Conservation (phyloP, 495 filamentous ascomycete genomes). For the Penicillium maclennaniae region DNA sequence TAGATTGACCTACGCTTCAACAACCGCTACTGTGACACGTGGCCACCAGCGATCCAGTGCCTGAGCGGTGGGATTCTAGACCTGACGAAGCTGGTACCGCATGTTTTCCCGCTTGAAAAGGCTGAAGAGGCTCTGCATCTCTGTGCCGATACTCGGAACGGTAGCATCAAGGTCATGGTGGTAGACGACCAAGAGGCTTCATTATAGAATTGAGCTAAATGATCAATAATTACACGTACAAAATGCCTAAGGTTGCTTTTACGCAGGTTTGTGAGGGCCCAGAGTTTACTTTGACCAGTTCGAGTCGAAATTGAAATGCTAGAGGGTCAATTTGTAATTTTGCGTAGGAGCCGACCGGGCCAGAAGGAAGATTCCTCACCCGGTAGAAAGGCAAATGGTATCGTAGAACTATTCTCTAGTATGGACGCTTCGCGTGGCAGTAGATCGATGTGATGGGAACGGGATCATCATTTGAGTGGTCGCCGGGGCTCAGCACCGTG, state of each 20-base stretch:
- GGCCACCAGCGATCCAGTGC: conserved; percentile 53
- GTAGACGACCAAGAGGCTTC: conserved; percentile 48
- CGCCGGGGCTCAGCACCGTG: conserved; percentile 22
- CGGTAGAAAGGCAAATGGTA: neutral
- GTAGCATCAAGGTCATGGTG: conserved; percentile 58
- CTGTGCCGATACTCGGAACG: conserved; percentile 43
- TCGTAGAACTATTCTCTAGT: conserved; percentile 1
- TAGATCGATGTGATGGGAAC: conserved; percentile 27
- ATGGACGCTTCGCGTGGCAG: conserved; percentile 17
- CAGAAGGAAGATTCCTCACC: neutral
- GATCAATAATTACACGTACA: neutral
- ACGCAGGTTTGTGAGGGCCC: neutral
- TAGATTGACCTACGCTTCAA: conserved; percentile 61
- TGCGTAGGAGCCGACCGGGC: neutral
- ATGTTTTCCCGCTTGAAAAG: conserved; percentile 56
- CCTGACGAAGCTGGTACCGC: conserved; percentile 64
- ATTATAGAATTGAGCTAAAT: conserved; percentile 9
- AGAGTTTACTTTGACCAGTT: neutral
- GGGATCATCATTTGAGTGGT: conserved; percentile 23
- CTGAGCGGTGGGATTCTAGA: conserved; percentile 49
- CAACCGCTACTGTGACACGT: conserved; percentile 61
- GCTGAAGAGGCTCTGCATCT: conserved; percentile 53
- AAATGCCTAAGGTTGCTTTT: neutral
- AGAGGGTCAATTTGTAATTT: neutral
- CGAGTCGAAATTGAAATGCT: neutral